Base-by-base conservation (phyloP, 2,329 filamentous ascomycete species). In the Fusarium continuum region DNA sequence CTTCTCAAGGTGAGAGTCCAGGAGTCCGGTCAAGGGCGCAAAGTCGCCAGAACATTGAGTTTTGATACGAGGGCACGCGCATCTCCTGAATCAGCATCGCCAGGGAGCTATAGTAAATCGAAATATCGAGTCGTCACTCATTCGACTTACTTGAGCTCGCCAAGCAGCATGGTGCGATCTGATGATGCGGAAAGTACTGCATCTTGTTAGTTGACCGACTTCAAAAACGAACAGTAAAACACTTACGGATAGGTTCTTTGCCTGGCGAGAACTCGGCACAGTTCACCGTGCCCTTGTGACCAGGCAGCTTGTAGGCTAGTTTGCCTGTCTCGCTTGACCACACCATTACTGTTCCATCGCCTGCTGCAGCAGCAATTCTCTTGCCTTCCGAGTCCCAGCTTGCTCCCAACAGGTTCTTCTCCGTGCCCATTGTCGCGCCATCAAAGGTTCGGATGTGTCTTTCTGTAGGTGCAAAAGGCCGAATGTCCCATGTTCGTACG, bases 221-320 rank as follows among this genome's bases (percentile, higher is more conserved):
- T 38, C 16, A 14, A 22, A 16, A 9, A 23, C 11, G 16, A 17
- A 11, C 10, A 28, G 4, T n/a, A 22, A 8, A 25, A 34, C 28
- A 43, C 92, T 88, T 84, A 97, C 93, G 85, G 61, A 97, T 91
- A 17, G 93, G 92, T 70, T 97, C 93, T 59, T 90, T 87, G 32
- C 86, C 85, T 5, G 94, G 93, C 43, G 92, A 90, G 74, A 99
- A 96, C 68, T 96, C 90, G 50, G 94, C 94, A 75, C 94, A 93
- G 74, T 98, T 99, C 46, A 98, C 95, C 0, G 91, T 92, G 28
- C 94, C 95, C 78, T 93, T 95, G 76, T 99, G 95, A 1, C 95
- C 95, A 1, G 95, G 95, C 47, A 99, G 83, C 78, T 98, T 98
- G 78, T 97, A 96, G 64, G 96, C 77, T 69, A 99, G 82, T 80